A percentile compares a stretch with the other conserved stretches of the same genome.
phyloP scores from a whole-genome alignment of 2,329 filamentous ascomycete genomes.

The Fusarium proliferatum region DNA sequence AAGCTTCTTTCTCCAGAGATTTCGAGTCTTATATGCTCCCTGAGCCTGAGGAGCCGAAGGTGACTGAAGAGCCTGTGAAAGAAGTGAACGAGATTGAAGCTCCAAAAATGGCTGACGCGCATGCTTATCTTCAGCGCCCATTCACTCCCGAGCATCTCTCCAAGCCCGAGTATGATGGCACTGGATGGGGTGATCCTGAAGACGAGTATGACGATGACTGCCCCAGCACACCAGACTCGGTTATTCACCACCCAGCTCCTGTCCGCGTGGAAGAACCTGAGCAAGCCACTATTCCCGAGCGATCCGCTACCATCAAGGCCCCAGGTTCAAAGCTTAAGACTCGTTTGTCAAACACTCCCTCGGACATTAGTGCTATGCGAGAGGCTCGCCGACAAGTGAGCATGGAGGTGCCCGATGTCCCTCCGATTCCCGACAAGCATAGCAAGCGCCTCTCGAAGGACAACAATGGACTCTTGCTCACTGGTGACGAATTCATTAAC shows the following conservation, averaged over 20 bases:
- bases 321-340: slow-evolving; percentile 89
- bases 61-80: slow-evolving; percentile 45
- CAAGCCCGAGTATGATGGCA: slow-evolving; percentile 73
- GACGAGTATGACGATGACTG: slow-evolving; percentile 65
- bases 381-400: slow-evolving; percentile 88
- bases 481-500: slow-evolving; percentile 60
- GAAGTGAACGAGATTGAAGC: slow-evolving; percentile 39
- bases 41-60: slow-evolving; percentile 50
- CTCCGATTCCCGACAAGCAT: slow-evolving; percentile 71
- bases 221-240: slow-evolving; percentile 84
- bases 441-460: slow-evolving; percentile 65
- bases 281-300: slow-evolving; percentile 77
- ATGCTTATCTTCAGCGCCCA: slow-evolving; percentile 55
- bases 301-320: slow-evolving; percentile 88
- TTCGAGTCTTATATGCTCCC: slow-evolving; percentile 61
- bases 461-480: slow-evolving; percentile 52
- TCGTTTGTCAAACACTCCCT: slow-evolving; percentile 85
- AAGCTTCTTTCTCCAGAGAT: slow-evolving; percentile 55
- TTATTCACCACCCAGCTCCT: slow-evolving; percentile 80
- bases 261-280: slow-evolving; percentile 53
- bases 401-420: slow-evolving; percentile 71
- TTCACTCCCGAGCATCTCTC: slow-evolving; percentile 64
- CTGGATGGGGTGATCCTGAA: slow-evolving; percentile 67
- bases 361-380: slow-evolving; percentile 86
- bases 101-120: slow-evolving; percentile 51